These are phyloP conservation scores for Pseudovirgaria hyperparasitica DNA, from an alignment of 2,329 filamentous ascomycete species.

Conservation along the genomic window DNA sequence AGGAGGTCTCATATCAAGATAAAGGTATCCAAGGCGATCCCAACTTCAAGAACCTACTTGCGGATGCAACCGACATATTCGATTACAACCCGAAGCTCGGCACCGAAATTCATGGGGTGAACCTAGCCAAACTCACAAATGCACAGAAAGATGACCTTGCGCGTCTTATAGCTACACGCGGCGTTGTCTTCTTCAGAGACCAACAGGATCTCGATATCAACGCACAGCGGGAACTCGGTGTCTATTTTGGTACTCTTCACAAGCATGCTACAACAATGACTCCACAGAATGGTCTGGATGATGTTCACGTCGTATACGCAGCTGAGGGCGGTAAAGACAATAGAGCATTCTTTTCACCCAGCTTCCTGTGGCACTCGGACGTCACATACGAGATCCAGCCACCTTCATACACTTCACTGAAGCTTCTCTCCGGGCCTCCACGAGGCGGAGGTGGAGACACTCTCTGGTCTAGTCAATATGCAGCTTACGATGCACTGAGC, in stretches of 20 bases:
- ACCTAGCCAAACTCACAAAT: slow-evolving; percentile 37
- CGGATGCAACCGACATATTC: slow-evolving; percentile 40
- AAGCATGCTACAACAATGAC: slow-evolving; percentile 43
- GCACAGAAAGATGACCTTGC: slow-evolving; percentile 43
- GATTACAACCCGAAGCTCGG: slow-evolving; percentile 46
- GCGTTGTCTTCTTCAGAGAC: slow-evolving; percentile 45
- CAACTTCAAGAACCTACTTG: slow-evolving; percentile 40
- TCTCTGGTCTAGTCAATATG: slow-evolving; percentile 46
- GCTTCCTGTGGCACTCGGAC: slow-evolving; percentile 44
- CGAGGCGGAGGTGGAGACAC: slow-evolving; percentile 44
- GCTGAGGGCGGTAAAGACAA: slow-evolving; percentile 41
- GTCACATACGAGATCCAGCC: slow-evolving; percentile 46
- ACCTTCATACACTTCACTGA: slow-evolving; percentile 44
- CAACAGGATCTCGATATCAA: slow-evolving; percentile 42
- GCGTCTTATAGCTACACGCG: slow-evolving; percentile 39
- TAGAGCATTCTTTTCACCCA: slow-evolving; percentile 40
- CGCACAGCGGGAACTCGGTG: slow-evolving; percentile 38
- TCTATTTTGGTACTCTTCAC: slow-evolving; percentile 41
- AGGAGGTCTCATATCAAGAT: slow-evolving; percentile 37
- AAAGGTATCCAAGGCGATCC: slow-evolving; percentile 42
- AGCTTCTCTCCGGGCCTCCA: slow-evolving; percentile 40
- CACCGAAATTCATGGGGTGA: slow-evolving; percentile 39
- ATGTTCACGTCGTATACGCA: slow-evolving; percentile 44
- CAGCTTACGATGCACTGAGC: slow-evolving; percentile 44
- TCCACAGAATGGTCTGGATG: slow-evolving; percentile 37